Evolutionary conservation across 208 protist species (phyloP).

Genomic region (Phytomonas francai): DNA sequence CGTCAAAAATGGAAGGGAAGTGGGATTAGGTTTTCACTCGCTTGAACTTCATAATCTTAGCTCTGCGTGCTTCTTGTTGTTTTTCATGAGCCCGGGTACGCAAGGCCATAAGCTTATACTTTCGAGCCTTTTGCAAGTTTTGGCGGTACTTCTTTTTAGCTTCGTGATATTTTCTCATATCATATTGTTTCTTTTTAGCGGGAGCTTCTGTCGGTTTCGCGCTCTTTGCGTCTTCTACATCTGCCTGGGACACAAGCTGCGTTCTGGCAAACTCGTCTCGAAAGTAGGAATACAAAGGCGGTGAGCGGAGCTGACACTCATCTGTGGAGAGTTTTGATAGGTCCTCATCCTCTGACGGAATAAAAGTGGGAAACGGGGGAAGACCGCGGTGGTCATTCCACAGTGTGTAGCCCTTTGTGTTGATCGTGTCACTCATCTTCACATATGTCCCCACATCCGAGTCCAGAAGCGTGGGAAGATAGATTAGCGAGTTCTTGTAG

Average conservation of each 20-base stretch:
- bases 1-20: background rate
- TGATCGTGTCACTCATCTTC: slow-evolving; percentile 87
- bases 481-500: slow-evolving; percentile 92
- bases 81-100: slow-evolving; percentile 85
- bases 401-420: slow-evolving; percentile 88
- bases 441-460: slow-evolving; percentile 88
- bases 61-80: slow-evolving; percentile 80
- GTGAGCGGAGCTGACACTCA: slow-evolving; percentile 86
- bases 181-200: slow-evolving; percentile 87
- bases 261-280: slow-evolving; percentile 76
- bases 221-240: slow-evolving; percentile 87
- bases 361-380: slow-evolving; percentile 89
- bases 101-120: slow-evolving; percentile 79
- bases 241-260: slow-evolving; percentile 83
- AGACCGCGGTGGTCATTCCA: slow-evolving; percentile 88
- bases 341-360: slow-evolving; percentile 76
- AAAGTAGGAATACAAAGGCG: slow-evolving; percentile 88
- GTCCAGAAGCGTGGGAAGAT: slow-evolving; percentile 81
- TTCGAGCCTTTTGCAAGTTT: slow-evolving; percentile 73
- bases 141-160: slow-evolving; percentile 84
- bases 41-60: slow-evolving; percentile 83
- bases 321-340: slow-evolving; percentile 79
- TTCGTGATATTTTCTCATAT: slow-evolving; percentile 89
- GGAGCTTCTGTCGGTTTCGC: slow-evolving; percentile 63
- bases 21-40: slow-evolving; percentile 69